A percentile compares a stretch with the other conserved stretches of the same genome.
These are phyloP conservation scores for Pseudogymnoascus verrucosus DNA, from an alignment of 2,329 filamentous ascomycete species.

Conservation along the genomic window DNA sequence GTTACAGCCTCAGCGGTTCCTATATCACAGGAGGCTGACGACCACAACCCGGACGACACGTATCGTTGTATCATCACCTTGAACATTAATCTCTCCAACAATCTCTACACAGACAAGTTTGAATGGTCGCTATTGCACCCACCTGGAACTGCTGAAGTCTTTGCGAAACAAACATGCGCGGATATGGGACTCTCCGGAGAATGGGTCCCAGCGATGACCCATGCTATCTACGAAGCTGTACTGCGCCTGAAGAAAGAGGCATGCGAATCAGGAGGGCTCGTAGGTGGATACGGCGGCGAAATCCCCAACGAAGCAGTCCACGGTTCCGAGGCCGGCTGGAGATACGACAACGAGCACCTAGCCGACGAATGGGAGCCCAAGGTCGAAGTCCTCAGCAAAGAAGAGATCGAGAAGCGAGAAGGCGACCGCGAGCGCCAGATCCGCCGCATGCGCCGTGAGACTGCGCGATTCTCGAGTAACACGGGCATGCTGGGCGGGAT, in stretches of 20 bases:
- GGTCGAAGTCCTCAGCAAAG: conserved; percentile 75
- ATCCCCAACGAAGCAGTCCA: conserved; percentile 85
- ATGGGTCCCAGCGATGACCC: conserved; percentile 89
- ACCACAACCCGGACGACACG: conserved; percentile 84
- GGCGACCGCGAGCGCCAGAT: conserved; percentile 90
- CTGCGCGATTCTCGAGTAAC: conserved; percentile 82
- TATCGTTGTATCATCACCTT: conserved; percentile 89
- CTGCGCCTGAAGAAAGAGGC: conserved; percentile 91
- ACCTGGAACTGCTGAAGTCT: conserved; percentile 82
- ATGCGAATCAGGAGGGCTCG: conserved; percentile 80
- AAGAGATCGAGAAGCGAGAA: conserved; percentile 96
- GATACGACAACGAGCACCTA: conserved; percentile 87
- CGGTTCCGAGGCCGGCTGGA: conserved; percentile 79
- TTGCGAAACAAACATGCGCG: conserved; percentile 85
- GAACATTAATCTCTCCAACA: conserved; percentile 84
- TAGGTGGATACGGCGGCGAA: conserved; percentile 62
- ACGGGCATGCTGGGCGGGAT: conserved; percentile 72
- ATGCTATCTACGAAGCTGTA: conserved; percentile 94
- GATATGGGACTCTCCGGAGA: conserved; percentile 85
- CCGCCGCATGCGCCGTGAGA: conserved; percentile 77
- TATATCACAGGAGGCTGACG: conserved; percentile 56
- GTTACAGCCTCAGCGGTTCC: conserved; percentile 65
- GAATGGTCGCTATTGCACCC: conserved; percentile 95
- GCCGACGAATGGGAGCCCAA: conserved; percentile 79
- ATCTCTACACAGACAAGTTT: conserved; percentile 93